Conservation (phyloP, 1,284 basidiomycete genomes). For the Tranzscheliella williamsii region DNA sequence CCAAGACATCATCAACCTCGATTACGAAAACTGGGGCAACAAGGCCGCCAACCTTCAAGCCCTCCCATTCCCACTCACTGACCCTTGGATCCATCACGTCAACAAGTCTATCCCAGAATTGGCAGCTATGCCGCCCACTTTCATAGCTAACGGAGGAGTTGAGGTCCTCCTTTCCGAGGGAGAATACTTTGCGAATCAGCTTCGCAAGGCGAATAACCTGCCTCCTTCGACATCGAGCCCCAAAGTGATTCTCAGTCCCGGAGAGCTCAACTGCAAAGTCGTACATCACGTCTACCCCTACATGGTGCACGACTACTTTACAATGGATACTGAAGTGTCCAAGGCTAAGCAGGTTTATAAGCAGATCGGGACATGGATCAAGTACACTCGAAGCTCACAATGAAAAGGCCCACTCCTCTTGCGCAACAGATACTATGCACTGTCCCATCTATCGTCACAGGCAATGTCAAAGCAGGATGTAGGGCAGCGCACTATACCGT, state of each 20-base stretch:
- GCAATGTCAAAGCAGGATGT: too few species aligned
- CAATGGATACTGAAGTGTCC: conserved; percentile 36
- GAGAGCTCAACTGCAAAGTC: conserved; percentile 31
- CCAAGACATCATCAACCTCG: conserved; percentile 41
- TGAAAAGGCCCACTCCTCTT: too few species aligned
- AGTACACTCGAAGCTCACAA: conserved; percentile 23
- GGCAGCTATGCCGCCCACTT: conserved; percentile 25
- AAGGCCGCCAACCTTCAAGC: conserved; percentile 19
- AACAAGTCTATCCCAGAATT: conserved; percentile 26
- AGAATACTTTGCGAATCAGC: conserved; percentile 27
- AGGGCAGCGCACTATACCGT: too few species aligned
- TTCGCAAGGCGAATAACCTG: conserved; percentile 41
- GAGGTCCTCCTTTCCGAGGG: conserved; percentile 41
- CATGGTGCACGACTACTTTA: conserved; percentile 43
- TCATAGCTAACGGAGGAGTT: conserved; percentile 34
- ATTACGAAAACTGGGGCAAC: conserved; percentile 50
- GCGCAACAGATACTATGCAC: too few species aligned
- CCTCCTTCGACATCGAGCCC: conserved; percentile 30
- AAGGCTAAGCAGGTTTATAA: conserved; percentile 25
- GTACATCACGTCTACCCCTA: conserved; percentile 16
- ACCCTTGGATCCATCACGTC: conserved; percentile 37
- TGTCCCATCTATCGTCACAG: too few species aligned
- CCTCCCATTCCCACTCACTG: conserved; percentile 17
- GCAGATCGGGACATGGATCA: conserved; percentile 44
- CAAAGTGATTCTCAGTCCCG: conserved; percentile 22